Evolutionary conservation across 306 rosid species (phyloP), one percentile per base, ranked within the genome.

Genomic region (Cucurbita maxima): DNA sequence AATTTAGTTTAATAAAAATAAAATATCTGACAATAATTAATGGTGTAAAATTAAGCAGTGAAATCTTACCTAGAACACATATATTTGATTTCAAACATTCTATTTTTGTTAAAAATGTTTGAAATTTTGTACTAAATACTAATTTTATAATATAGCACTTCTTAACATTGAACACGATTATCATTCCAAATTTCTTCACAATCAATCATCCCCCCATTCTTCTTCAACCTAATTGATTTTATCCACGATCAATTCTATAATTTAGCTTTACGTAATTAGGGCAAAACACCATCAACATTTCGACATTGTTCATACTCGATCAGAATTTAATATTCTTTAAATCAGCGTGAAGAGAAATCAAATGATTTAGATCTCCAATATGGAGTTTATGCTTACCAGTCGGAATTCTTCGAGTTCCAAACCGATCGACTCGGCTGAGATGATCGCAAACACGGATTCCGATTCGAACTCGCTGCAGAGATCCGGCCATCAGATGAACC

Each of bases 321-420:
- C 72, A 66, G 52, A 63, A 63, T 41, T 61, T 61, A 36, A 36
- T 15, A 36, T 60, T 6, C 20, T 56, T 16, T 10, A 58, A 37
- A 62, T 60, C 71, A 5, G 84, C 71, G 61, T 83, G 81, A 20
- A 94, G 58, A 10, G 82, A 79, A 58, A 94, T 71, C 1, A 85
- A 76, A 76, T 94, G 98, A 70, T 82, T 80, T 41, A 86, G 38
- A 76, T 93, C 96, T 70, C 92, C 96, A 34, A 94, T 86, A 4
- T 87, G 87, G 45, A 94, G 82, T 20, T 80, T 82, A 43, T 94
- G 99, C 15, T 87, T 64, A 55, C 97, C 99, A 9, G 79, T 78
- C 62, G 97, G 97, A 77, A 94, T 89, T 83, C 92, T 90, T 82
- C 85, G 86, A 79, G 84, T 53, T 54, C 99, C 99, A 76, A 71